These are phyloP conservation scores for Paraphysoderma sedebokerense DNA, from an alignment of 371 early-diverging fungal species.

Conservation along the genomic window DNA sequence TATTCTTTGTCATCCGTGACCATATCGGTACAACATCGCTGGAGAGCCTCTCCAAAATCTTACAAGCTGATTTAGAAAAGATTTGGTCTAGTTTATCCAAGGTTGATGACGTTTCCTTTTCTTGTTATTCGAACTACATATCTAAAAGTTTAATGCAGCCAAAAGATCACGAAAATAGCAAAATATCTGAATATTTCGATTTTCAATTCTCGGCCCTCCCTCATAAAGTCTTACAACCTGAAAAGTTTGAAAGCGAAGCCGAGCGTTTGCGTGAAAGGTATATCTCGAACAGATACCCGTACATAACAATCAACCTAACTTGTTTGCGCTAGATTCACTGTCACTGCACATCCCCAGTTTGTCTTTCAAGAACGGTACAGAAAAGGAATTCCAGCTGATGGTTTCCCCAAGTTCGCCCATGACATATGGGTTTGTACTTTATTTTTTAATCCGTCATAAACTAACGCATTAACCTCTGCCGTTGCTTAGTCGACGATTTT, in stretches of 20 bases:
- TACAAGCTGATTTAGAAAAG: conserved; percentile 64
- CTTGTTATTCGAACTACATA: neutral
- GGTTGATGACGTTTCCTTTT: conserved; percentile 16
- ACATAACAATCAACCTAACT: neutral
- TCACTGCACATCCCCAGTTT: conserved; percentile 44
- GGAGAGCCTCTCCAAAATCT: conserved; percentile 52
- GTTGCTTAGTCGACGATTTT: conserved; percentile 43
- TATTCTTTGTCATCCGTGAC: conserved; percentile 93
- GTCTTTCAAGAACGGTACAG: conserved; percentile 76
- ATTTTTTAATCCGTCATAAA: neutral
- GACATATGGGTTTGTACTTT: conserved; percentile 54
- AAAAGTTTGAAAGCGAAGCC: conserved; percentile 61
- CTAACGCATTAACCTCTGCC: neutral
- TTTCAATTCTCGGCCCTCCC: conserved; percentile 79
- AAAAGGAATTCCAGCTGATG: conserved; percentile 88
- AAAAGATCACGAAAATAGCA: conserved; percentile 53
- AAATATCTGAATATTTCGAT: conserved; percentile 80
- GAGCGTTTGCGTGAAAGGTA: conserved; percentile 43
- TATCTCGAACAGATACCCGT: neutral
- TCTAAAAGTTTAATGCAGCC: conserved; percentile 26
- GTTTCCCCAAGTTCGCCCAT: conserved; percentile 74
- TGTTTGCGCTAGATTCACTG: conserved; percentile 37
- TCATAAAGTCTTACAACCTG: conserved; percentile 73
- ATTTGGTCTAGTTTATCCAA: conserved; percentile 80
- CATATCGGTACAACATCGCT: conserved; percentile 79